These are phyloP conservation scores for Arthrocladium fulminans DNA, from an alignment of 2,329 filamentous ascomycete species.

Conservation along the genomic window DNA sequence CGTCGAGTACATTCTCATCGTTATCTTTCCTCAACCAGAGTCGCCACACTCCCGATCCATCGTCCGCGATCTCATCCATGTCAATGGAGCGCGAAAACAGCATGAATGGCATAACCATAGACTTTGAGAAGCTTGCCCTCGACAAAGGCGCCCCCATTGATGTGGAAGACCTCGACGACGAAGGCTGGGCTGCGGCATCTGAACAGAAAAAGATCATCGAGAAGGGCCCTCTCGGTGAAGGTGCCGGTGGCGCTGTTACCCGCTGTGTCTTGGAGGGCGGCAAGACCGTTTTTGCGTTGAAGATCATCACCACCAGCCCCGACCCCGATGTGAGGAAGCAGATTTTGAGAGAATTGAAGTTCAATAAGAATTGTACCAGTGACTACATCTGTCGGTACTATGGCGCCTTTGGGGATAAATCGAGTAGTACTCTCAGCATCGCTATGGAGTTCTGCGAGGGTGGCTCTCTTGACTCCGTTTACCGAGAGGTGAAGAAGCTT, in stretches of 20 bases:
- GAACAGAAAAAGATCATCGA: constrained; percentile 80
- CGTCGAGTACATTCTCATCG: constrained; percentile 76
- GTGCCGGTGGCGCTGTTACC: constrained; percentile 90
- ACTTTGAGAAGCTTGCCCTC: constrained; percentile 69
- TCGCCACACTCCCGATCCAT: constrained; percentile 67
- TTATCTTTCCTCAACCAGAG: constrained; percentile 67
- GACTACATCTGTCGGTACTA: constrained; percentile 97
- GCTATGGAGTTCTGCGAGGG: constrained; percentile 99
- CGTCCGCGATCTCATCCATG: constrained; percentile 73
- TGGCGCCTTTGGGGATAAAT: constrained; percentile 89
- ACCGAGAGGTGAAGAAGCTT: constrained; percentile 92
- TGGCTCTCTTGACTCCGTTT: constrained; percentile 90
- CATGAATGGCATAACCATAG: constrained; percentile 63
- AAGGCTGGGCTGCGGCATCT: constrained; percentile 89
- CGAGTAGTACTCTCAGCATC: constrained; percentile 94
- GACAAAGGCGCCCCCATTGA: constrained; percentile 78
- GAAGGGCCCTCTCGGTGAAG: constrained; percentile 82
- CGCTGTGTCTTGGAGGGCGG: constrained; percentile 80
- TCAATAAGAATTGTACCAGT: constrained; percentile 95
- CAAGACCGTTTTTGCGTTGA: constrained; percentile 90
- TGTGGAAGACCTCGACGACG: constrained; percentile 89
- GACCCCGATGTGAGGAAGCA: constrained; percentile 98
- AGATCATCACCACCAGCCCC: constrained; percentile 97
- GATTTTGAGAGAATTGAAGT: constrained; percentile 89
- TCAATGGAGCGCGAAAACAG: constrained; percentile 78